These are phyloP conservation scores for Ophiostoma triangulosporum DNA, from an alignment of 2,329 filamentous ascomycete genomes.

Conservation along the genomic window DNA sequence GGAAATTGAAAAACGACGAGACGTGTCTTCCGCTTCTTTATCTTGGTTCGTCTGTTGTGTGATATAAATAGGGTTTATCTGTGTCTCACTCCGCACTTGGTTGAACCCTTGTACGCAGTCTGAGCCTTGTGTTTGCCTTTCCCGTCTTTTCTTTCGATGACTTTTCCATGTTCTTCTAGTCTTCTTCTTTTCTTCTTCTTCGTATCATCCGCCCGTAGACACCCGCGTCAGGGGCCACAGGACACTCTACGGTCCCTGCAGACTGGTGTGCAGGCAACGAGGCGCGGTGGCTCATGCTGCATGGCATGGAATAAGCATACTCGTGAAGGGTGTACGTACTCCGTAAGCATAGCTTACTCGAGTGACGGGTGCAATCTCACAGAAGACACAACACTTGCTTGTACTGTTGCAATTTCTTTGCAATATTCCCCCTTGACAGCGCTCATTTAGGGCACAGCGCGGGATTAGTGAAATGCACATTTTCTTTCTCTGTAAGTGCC, in stretches of 20 bases:
- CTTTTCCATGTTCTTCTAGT: neutral
- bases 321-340: too few species aligned
- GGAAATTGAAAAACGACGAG: neutral
- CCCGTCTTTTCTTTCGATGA: neutral
- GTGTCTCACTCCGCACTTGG: neutral
- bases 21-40: constrained; percentile 6
- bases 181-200: neutral
- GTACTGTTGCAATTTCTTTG: neutral
- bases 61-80: neutral
- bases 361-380: too few species aligned
- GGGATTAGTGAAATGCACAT: neutral
- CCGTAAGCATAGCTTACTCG: too few species aligned
- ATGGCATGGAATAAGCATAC: too few species aligned
- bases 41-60: constrained; percentile 5
- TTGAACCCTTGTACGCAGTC: neutral
- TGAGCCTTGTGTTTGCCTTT: neutral
- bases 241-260: constrained; percentile 5
- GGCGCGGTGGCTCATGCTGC: too few species aligned
- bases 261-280: neutral
- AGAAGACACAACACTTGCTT: too few species aligned
- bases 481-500: too few species aligned
- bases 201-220: neutral
- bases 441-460: neutral
- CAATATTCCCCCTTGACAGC: neutral
- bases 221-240: constrained; percentile 1